These are phyloP conservation scores for Dactylellina leptospora DNA, from an alignment of 2,329 filamentous ascomycete genomes.

Conservation along the genomic window DNA sequence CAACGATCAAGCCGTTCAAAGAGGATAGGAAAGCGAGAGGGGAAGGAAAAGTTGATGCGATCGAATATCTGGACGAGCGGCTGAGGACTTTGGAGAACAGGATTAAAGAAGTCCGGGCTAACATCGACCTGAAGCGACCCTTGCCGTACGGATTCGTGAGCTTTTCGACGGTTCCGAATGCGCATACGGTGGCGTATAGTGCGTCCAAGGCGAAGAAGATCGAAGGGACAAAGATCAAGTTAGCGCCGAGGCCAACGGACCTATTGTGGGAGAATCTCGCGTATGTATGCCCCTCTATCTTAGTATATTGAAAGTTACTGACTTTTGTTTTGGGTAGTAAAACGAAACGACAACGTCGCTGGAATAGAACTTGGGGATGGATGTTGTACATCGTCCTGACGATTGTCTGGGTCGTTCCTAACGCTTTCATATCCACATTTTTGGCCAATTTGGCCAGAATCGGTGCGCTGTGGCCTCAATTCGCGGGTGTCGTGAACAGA, in stretches of 20 bases:
- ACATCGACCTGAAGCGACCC: conserved; percentile 85
- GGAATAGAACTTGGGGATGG: conserved; percentile 79
- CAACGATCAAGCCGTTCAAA: conserved; percentile 80
- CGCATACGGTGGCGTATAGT: conserved; percentile 85
- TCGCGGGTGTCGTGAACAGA: conserved; percentile 70
- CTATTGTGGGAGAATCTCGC: conserved; percentile 96
- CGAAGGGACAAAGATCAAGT: conserved; percentile 75
- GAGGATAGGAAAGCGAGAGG: conserved; percentile 76
- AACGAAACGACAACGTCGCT: conserved; percentile 72
- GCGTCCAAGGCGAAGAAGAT: conserved; percentile 81
- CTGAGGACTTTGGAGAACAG: conserved; percentile 83
- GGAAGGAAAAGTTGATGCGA: conserved; percentile 85
- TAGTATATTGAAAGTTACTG: not conserved
- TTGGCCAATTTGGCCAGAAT: conserved; percentile 76
- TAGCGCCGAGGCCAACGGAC: conserved; percentile 88
- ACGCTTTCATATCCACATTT: conserved; percentile 94
- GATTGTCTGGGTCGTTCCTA: conserved; percentile 85
- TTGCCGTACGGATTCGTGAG: conserved; percentile 95
- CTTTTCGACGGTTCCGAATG: conserved; percentile 85
- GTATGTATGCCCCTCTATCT: conserved; percentile 23
- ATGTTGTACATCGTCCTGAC: conserved; percentile 85
- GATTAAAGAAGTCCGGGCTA: conserved; percentile 81
- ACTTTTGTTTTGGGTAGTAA: conserved; percentile 61
- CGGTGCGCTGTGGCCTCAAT: conserved; percentile 73
- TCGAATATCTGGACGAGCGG: conserved; percentile 86